Evolutionary conservation across 768 basidiomycete genomes (phyloP), one percentile per base, ranked within the genome.

Genomic region (Ramaria sp.): DNA sequence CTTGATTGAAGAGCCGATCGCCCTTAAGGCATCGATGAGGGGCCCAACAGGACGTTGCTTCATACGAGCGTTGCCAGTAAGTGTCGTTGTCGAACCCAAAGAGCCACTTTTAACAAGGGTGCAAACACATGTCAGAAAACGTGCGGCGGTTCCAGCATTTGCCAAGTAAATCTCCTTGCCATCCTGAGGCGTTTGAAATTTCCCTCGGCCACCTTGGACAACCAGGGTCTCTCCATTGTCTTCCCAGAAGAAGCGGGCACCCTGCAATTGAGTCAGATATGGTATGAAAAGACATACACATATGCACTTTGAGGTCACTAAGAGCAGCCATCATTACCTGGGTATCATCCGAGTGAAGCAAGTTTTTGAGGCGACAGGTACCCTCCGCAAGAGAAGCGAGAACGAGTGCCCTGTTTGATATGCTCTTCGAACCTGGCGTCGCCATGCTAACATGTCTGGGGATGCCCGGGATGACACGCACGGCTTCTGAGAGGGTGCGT

Each of bases 321-420:
- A 98, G 76, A 34, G 94, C 95, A 3, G 84, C 77, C 93, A 98
- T 98, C 96, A 99, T 99, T 54, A 99, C 95, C 63, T 94, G 92
- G 0, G 96, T 99, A 67, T 99, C 95, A 64, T 98, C 95, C 3
- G 93, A 96, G 67, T 98, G 95, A 37, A 99, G 75, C 5, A 99
- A 72, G 63, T 99, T 99, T 69, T 76, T 85, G 56, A 99, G 72
- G 60, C 86, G 77, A 70, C 94, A 96, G 0, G 86, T 90, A 1
- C 95, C 96, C 47, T 79, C 81, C 0, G 83, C 92, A 13, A 99
- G 81, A 1, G 95, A 93, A 9, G 96, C 95, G 30, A 99, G 81
- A 1, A 98, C 85, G 41, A 99, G 75, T 0, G 90, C 92, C 33
- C 95, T 83, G 68, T 98, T 98, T 0, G 92, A 96, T 63, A 99